Base-by-base conservation (phyloP, 805 yeast species). In the Cyberlindnera euphorbiiphila region DNA sequence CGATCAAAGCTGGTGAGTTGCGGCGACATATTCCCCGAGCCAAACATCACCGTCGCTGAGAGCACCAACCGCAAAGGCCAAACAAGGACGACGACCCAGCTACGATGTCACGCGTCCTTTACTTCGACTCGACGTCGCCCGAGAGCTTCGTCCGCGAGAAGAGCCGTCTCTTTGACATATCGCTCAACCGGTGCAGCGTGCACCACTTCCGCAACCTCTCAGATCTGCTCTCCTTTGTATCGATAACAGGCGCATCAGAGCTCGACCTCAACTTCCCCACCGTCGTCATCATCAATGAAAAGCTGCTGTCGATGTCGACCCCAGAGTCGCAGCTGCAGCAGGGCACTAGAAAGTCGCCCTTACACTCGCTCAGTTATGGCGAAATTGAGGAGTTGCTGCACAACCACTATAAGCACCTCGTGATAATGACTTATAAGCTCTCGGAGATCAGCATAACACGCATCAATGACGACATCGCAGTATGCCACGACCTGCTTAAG, bases 191-290 rank as follows among this genome's bases (percentile, higher is more conserved):
- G 9, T 13, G 28, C 10, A 15, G 14, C 2, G 42, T 48, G 9
- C 30, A 26, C 12, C 29, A 32, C 13, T 50, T 48, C 41, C 41
- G 44, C n/a, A 37, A 35, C 14, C 36, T 55, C 6, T 17, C 37
- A 8, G 42, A 35, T 14, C 23, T 55, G 18, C 18, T 54, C 16
- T 31, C 31, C 6, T 45, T 42, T 19, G 35, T 55, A 18, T 36
- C 51, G 3, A 43, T 50, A 16, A 38, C 42, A 9, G 59, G 60
- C 1, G 44, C 50, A 17, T 51, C 55, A 8, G 60, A 55, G 19
- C 36, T 54, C 6, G 60, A 55, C 33, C 25, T 55, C n/a, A 36
- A 51, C 21, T 51, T 45, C 32, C 60, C 60, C 12, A 48, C 54
- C 0, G 42, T 54, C 9, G 43, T 46, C 3, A 48, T 55, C 18